Conservation (phyloP, 225 moss, liverwort and hornwort genomes). For the Marchantia paleacea region DNA sequence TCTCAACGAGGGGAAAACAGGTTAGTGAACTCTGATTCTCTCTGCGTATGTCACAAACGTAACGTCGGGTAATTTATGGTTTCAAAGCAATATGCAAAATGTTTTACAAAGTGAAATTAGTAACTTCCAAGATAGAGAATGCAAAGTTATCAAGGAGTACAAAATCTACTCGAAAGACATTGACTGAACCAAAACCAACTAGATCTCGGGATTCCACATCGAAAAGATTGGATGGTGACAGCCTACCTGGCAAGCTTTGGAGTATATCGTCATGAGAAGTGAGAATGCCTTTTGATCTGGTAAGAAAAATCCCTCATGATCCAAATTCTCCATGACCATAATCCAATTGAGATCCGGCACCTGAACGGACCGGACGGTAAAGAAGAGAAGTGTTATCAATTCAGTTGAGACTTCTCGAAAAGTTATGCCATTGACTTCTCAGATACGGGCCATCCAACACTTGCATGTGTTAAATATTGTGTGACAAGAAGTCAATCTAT, state of each 20-base stretch:
- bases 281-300: slow-evolving; percentile 77
- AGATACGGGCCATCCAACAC: not conserved
- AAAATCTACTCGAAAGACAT: too few species aligned
- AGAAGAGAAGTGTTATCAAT: not conserved
- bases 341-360: slow-evolving; percentile 70
- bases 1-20: too few species aligned
- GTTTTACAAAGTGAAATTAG: too few species aligned
- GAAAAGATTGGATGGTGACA: not conserved
- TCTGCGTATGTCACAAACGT: too few species aligned
- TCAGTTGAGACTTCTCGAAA: not conserved
- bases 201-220: too few species aligned
- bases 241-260: slow-evolving; percentile 40
- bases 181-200: too few species aligned
- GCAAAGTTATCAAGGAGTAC: too few species aligned
- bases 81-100: too few species aligned
- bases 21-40: too few species aligned
- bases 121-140: too few species aligned
- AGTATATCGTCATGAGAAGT: slow-evolving; percentile 68
- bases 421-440: too few species aligned
- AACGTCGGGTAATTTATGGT: too few species aligned
- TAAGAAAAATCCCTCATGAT: slow-evolving; percentile 79
- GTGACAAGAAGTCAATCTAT: not conserved
- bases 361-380: slow-evolving; percentile 28
- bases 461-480: not conserved
- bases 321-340: slow-evolving; percentile 71